A percentile compares a stretch with the other conserved stretches of the same genome.
These are phyloP conservation scores for Colletotrichum lupini DNA, from an alignment of 2,329 filamentous ascomycete species.

Conservation along the genomic window DNA sequence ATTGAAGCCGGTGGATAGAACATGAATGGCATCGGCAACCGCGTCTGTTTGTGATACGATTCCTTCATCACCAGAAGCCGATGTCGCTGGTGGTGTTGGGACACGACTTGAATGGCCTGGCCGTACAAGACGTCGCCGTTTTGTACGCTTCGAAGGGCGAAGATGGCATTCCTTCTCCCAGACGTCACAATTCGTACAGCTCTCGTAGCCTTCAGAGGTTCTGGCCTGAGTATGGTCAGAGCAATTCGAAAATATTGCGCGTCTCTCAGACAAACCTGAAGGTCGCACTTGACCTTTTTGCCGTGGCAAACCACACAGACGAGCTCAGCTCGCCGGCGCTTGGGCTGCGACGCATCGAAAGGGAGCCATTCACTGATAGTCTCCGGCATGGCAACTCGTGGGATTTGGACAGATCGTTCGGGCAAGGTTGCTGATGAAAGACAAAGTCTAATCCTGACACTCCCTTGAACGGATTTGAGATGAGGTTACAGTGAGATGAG, in stretches of 20 bases:
- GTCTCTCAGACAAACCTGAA: constrained; percentile 39
- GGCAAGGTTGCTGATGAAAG: neutral
- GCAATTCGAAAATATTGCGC: neutral
- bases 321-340: constrained; percentile 46
- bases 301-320: constrained; percentile 47
- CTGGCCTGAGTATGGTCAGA: constrained; percentile 28
- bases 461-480: neutral
- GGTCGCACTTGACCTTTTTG: constrained; percentile 50
- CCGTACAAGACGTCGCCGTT: constrained; percentile 30
- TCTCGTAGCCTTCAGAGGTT: constrained; percentile 38
- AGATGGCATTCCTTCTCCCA: constrained; percentile 43
- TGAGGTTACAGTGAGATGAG: neutral
- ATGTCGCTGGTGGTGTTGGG: constrained; percentile 6
- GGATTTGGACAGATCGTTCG: neutral
- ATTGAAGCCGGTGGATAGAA: neutral
- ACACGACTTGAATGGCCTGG: neutral
- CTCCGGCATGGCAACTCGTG: constrained; percentile 40
- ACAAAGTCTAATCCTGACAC: neutral
- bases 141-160: constrained; percentile 44
- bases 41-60: neutral
- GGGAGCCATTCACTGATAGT: constrained; percentile 46
- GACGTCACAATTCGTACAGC: constrained; percentile 43
- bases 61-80: neutral
- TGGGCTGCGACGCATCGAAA: constrained; percentile 44
- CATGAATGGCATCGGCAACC: neutral